Conservation (phyloP, 1,284 basidiomycete species). For the Porphyrellus sp. region DNA sequence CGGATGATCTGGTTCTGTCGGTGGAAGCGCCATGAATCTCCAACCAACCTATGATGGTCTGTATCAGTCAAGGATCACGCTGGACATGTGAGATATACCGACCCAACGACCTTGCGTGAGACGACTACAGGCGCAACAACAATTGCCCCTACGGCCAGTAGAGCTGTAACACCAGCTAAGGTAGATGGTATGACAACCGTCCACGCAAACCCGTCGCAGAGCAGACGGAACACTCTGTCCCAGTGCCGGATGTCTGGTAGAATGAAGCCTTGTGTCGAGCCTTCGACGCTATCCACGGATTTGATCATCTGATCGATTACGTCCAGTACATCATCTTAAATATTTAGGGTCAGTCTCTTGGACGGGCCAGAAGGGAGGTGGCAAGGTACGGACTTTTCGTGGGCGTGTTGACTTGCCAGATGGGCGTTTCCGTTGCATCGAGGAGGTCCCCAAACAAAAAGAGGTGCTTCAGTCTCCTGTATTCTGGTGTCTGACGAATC, state of each 20-base stretch:
- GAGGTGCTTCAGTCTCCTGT: conserved; percentile 4
- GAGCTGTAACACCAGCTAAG: neutral
- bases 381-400: neutral
- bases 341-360: neutral
- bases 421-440: conserved; percentile 1
- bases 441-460: conserved; percentile 10
- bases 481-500: conserved; percentile 5
- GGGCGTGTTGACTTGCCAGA: conserved; percentile 4
- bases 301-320: conserved; percentile 11
- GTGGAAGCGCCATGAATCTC: neutral
- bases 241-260: conserved; percentile 6
- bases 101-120: neutral
- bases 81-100: neutral
- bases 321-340: conserved; percentile 2
- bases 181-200: conserved; percentile 2
- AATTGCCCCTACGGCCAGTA: neutral
- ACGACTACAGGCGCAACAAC: neutral
- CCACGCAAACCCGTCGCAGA: conserved; percentile 3
- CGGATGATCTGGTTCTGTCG: conserved; percentile 1
- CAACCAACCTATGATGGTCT: neutral
- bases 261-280: conserved; percentile 6
- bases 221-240: neutral
- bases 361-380: neutral
- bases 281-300: conserved; percentile 8
- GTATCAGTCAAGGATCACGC: neutral